Evolutionary conservation across 768 basidiomycete species (phyloP).

Genomic region (Podaxis pistillaris): DNA sequence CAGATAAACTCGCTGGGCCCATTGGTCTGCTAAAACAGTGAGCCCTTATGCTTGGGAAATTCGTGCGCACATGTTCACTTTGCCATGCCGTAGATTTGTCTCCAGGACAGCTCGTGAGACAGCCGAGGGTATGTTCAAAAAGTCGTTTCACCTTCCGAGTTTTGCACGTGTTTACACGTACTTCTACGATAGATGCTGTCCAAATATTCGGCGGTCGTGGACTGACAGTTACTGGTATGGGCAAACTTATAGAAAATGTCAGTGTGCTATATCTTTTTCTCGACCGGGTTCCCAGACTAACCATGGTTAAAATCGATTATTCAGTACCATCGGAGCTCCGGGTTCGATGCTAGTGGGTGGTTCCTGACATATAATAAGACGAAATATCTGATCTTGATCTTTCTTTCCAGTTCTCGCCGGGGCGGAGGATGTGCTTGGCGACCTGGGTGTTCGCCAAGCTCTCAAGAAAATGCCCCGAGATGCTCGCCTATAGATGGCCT

Average conservation of each 20-base stretch:
- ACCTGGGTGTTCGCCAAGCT: slow-evolving; percentile 31
- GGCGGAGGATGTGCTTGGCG: slow-evolving; percentile 32
- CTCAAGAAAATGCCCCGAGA: slow-evolving; percentile 34
- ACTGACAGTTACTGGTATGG: slow-evolving; percentile 86
- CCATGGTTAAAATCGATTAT: neutral
- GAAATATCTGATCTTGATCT: slow-evolving; percentile 11
- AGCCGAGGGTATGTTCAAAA: slow-evolving; percentile 47
- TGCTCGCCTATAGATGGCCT: slow-evolving; percentile 19
- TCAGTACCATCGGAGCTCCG: slow-evolving; percentile 80
- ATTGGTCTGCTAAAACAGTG: slow-evolving; percentile 90
- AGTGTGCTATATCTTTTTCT: slow-evolving; percentile 23
- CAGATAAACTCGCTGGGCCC: slow-evolving; percentile 81
- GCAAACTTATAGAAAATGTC: slow-evolving; percentile 79
- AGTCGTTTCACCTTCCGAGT: slow-evolving; percentile 27
- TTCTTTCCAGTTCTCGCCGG: slow-evolving; percentile 61
- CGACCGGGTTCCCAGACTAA: neutral
- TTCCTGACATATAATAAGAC: slow-evolving; percentile 7
- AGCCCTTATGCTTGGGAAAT: slow-evolving; percentile 23
- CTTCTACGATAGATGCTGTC: slow-evolving; percentile 55
- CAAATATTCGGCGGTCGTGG: slow-evolving; percentile 90
- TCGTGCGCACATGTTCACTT: neutral
- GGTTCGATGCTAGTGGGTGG: slow-evolving; percentile 70
- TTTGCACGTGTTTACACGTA: slow-evolving; percentile 33
- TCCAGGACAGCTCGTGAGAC: slow-evolving; percentile 69
- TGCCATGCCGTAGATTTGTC: slow-evolving; percentile 48